Evolutionary conservation across 169 alveolate genomes (phyloP), one percentile per base, ranked within the genome.

Genomic region (Cryptosporidium ubiquitum): DNA sequence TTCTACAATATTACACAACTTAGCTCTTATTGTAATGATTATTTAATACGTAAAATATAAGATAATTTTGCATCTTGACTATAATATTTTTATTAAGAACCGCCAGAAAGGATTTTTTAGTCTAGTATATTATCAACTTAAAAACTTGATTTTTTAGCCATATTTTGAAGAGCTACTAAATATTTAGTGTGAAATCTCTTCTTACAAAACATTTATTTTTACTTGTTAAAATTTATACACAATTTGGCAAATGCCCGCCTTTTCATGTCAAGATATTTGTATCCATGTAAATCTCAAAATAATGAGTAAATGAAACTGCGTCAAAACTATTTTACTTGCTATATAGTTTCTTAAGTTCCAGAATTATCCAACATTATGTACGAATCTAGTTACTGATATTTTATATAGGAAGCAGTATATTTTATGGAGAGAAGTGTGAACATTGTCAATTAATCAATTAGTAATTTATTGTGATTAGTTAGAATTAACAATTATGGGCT

Each of bases 241-340:
- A 35, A 31, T 40, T 40, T 70, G 68, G n/a, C 64, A 23, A 47
- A 29, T 49, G 47, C 84, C 84, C 84, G 84, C 84, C 84, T 70
- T 68, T 70, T 70, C 7, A 4, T 39, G 47, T 51, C 31, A 49
- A 31, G 60, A 47, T 47, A 70, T 49, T 51, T 14, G 47, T 49
- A 70, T 70, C 84, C 84, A 70, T 70, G 84, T 70, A 70, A 70
- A 70, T 70, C 68, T 70, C 40, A 29, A 70, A 49, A 33, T 51
- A 29, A 51, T 18, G 12, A 23, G 18, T 23, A 26, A 55, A 7
- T 20, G 35, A 55, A 55, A n/a, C n/a, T 23, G 2, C 35, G 16
- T 6, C 0, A n/a, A 23, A 7, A 20, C 3, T 55, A 55, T 55
- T 26, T 26, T 9, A 20, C 0, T 55, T 55, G 9, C 16, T 47